Evolutionary conservation across 495 filamentous ascomycete genomes (phyloP), one percentile per base, ranked within the genome.

Genomic region (Pyrenula aspistea): DNA sequence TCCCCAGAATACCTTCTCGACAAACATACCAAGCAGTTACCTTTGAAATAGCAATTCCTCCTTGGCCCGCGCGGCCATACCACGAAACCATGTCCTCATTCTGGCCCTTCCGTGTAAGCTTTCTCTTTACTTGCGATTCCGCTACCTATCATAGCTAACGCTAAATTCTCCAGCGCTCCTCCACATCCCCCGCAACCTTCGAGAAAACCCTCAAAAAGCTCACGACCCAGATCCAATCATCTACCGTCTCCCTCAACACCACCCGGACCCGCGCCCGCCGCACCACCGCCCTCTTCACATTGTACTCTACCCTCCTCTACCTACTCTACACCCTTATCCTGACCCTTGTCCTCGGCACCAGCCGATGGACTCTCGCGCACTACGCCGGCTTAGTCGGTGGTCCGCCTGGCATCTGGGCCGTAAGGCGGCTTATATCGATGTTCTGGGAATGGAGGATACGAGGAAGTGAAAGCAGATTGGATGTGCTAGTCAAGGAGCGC

Each of bases 261-360:
- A 74, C 86, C 50, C 86, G 89, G 20, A 78, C 85, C 64, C 79
- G 78, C 36, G 77, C 85, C 12, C 82, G 93, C 42, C 85, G 91
- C 53, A 80, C 88, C 63, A 95, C 88, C 64, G 87, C 86, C 25
- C 77, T 96, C 42, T 91, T 85, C 82, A 93, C 88, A 0, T 81
- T 98, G 24, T 98, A 97, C 65, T 81, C 89, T 22, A 82, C 81
- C 25, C 89, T 98, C 63, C 89, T 85, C 15, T 98, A 95, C 67
- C 85, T 96, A 1, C 79, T 96, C 25, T 91, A 87, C 60, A 77
- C 80, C 11, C 81, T 95, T 19, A 83, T 96, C 36, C 73, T 93
- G 48, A 74, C 85, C 12, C 73, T 96, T 10, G 89, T 95, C 12
- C 79, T 95, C 2, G 93, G 94, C 56, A 95, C 86, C 83, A 78